Evolutionary conservation across 108 stramenopile species (phyloP).

Genomic region (Chaetoceros muelleri): DNA sequence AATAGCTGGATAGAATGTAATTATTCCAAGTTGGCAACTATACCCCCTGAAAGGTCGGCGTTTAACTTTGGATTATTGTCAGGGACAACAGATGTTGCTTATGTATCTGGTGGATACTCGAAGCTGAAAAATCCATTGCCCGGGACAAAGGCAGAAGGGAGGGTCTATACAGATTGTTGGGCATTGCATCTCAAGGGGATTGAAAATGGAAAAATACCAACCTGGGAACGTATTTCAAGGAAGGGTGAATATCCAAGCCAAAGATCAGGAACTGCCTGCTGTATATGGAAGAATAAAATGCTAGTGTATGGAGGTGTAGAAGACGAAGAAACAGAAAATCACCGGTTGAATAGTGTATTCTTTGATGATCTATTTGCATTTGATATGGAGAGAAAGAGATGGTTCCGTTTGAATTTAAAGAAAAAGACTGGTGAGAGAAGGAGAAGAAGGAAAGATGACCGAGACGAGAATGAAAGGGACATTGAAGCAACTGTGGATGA

Average conservation of each 20-base stretch:
- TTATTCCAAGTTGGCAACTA: slow-evolving; percentile 50
- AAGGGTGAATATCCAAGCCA: slow-evolving; percentile 53
- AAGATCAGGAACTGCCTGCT: slow-evolving; percentile 59
- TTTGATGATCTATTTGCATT: slow-evolving; percentile 80
- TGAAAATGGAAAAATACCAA: slow-evolving; percentile 50
- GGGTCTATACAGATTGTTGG: slow-evolving; percentile 80
- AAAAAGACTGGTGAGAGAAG: slow-evolving; percentile 29
- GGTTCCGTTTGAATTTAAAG: slow-evolving; percentile 72
- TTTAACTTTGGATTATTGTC: slow-evolving; percentile 55
- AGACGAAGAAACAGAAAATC: slow-evolving; percentile 68
- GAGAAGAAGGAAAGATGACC: slow-evolving; percentile 25
- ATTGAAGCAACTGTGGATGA: slow-evolving; percentile 20
- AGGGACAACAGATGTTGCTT: slow-evolving; percentile 29
- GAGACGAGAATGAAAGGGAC: slow-evolving; percentile 22
- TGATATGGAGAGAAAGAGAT: slow-evolving; percentile 73
- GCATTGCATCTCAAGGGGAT: slow-evolving; percentile 59
- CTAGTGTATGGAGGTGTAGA: slow-evolving; percentile 80
- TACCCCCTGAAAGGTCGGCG: slow-evolving; percentile 72
- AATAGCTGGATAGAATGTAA: slow-evolving; percentile 71
- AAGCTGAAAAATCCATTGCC: slow-evolving; percentile 53
- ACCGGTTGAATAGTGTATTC: slow-evolving; percentile 68
- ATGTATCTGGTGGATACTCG: slow-evolving; percentile 78
- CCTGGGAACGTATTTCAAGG: slow-evolving; percentile 70
- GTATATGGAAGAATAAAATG: slow-evolving; percentile 48
- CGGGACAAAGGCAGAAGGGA: slow-evolving; percentile 47